Evolutionary conservation across 2,329 filamentous ascomycete genomes (phyloP).

Genomic region (Zymoseptoria passerinii): DNA sequence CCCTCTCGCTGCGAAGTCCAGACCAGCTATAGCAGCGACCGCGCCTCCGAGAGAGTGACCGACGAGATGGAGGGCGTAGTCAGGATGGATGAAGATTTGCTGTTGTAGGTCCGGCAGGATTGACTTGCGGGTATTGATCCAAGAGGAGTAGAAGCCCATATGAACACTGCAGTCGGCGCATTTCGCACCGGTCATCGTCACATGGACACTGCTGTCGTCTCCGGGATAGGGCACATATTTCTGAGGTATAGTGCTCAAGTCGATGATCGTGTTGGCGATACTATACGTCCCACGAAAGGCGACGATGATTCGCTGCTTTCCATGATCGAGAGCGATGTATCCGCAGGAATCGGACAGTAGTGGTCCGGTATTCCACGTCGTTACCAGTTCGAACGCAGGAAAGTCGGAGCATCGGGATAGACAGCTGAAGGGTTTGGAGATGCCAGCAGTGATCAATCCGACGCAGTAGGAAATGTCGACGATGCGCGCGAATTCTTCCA

Average conservation of each 20-base stretch:
- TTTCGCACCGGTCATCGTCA: slow-evolving; percentile 37
- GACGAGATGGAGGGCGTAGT: slow-evolving; percentile 67
- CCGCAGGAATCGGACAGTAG: slow-evolving; percentile 86
- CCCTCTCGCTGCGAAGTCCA: slow-evolving; percentile 71
- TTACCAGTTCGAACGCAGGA: slow-evolving; percentile 65
- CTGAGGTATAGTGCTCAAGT: slow-evolving; percentile 82
- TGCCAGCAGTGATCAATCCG: slow-evolving; percentile 72
- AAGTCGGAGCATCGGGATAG: slow-evolving; percentile 80
- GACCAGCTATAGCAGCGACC: slow-evolving; percentile 74
- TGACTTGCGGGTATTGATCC: slow-evolving; percentile 62
- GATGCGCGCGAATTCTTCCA: slow-evolving; percentile 81
- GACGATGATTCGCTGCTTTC: slow-evolving; percentile 60
- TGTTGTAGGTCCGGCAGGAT: slow-evolving; percentile 60
- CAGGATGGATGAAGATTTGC: slow-evolving; percentile 54
- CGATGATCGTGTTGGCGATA: slow-evolving; percentile 80
- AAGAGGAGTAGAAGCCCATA: slow-evolving; percentile 78
- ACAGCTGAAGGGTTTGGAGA: slow-evolving; percentile 76
- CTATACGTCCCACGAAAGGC: slow-evolving; percentile 95
- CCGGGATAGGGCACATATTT: slow-evolving; percentile 81
- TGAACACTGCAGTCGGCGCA: slow-evolving; percentile 91
- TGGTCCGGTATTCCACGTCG: slow-evolving; percentile 82
- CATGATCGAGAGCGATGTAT: slow-evolving; percentile 82
- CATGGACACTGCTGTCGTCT: slow-evolving; percentile 31
- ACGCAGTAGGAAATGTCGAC: slow-evolving; percentile 96
- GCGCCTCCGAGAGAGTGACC: slow-evolving; percentile 91